Evolutionary conservation across 208 protist genomes (phyloP).

Genomic region (Acanthamoeba divionensis): DNA sequence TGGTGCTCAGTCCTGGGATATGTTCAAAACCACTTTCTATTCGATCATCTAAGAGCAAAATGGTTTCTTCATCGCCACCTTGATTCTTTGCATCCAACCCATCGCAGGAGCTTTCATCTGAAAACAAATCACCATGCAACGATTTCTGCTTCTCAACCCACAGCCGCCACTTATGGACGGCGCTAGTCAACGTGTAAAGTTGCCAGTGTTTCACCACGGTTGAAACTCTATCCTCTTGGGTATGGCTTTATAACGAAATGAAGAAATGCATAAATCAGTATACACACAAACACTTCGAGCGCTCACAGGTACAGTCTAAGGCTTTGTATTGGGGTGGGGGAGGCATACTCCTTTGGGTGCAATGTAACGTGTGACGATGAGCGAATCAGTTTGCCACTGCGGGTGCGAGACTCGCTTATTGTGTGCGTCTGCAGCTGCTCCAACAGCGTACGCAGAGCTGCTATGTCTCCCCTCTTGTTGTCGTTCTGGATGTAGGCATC

Average conservation of each 20-base stretch:
- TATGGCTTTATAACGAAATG: neutral
- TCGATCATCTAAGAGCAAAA: no score
- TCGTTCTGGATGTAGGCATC: slow-evolving; percentile 28
- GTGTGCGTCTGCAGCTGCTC: slow-evolving; percentile 36
- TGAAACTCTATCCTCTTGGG: slow-evolving; percentile 10
- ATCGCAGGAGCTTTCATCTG: neutral
- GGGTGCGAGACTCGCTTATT: slow-evolving; percentile 35
- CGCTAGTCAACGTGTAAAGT: neutral
- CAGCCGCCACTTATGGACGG: neutral
- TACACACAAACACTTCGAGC: neutral
- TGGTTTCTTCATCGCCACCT: no score
- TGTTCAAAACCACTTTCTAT: no score
- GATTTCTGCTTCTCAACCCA: neutral
- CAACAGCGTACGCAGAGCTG: neutral
- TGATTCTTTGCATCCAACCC: neutral
- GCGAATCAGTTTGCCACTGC: neutral
- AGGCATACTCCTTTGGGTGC: neutral
- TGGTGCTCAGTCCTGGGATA: no score
- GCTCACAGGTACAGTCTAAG: no score
- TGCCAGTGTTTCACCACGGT: slow-evolving; percentile 32
- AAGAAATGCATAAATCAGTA: neutral
- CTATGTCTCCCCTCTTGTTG: slow-evolving; percentile 19
- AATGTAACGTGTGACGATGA: neutral
- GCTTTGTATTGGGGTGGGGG: no score
- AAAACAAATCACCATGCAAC: neutral